phyloP scores from a whole-genome alignment of 176 grass and related monocot species.

The Zoysia pacifica region DNA sequence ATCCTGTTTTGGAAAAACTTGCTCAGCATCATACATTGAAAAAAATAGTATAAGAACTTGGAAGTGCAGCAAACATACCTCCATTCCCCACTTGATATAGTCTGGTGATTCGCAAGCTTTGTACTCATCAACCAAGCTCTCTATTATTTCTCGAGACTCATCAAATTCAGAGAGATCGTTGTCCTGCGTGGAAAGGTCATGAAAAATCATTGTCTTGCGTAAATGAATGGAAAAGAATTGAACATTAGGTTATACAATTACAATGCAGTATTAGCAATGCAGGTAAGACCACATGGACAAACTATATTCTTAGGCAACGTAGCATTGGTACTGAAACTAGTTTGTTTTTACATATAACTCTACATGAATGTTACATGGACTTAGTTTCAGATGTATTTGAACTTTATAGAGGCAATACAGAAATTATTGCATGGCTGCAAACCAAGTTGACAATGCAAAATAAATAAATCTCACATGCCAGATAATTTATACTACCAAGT shows the following conservation, averaged over 20 bases:
- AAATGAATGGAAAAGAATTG: conserved; percentile 14
- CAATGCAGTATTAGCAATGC: neutral
- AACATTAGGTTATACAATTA: neutral
- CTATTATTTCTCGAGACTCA: conserved; percentile 96
- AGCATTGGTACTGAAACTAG: neutral
- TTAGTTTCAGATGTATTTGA: neutral
- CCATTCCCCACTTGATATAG: conserved; percentile 99
- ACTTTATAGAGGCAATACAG: neutral
- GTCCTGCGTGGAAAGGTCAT: conserved; percentile 47
- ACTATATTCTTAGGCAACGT: neutral
- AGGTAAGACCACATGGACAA: neutral
- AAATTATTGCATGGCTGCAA: neutral
- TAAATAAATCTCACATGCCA: neutral
- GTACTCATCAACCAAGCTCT: conserved; percentile 95
- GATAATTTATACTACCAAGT: conserved; percentile 8
- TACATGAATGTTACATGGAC: neutral
- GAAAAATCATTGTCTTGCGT: neutral
- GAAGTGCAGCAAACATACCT: conserved; percentile 58
- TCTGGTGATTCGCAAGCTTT: conserved; percentile 97
- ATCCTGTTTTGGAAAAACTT: conserved; percentile 50
- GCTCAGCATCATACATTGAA: conserved; percentile 25
- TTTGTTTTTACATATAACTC: neutral
- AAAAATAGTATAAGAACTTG: neutral
- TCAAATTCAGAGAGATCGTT: conserved; percentile 98
- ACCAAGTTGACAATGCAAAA: conserved; percentile 1